Conservation (phyloP, 148 eudicot genomes). For the Camellia sinensis region DNA sequence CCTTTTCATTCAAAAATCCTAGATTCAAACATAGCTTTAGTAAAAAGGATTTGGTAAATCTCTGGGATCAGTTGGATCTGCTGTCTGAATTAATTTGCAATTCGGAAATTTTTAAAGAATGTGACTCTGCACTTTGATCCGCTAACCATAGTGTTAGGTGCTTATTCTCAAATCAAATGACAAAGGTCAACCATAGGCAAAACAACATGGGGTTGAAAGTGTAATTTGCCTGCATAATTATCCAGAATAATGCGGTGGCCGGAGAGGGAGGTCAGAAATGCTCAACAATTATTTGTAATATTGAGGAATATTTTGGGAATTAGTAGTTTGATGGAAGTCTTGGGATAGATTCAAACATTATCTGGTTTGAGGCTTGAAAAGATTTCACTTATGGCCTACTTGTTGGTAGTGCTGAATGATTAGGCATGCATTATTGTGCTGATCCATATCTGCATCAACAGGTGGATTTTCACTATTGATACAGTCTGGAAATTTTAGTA, state of each 20-base stretch:
- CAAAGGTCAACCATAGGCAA: no score
- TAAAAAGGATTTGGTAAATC: neutral
- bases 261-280: neutral
- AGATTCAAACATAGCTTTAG: no score
- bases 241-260: neutral
- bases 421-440: neutral
- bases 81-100: neutral
- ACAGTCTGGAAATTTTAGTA: neutral
- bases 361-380: neutral
- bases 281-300: neutral
- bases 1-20: no score
- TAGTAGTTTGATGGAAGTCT: neutral
- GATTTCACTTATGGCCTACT: no score
- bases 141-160: no score
- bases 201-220: no score
- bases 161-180: no score
- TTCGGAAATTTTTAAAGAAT: no score
- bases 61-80: neutral
- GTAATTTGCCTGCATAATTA: neutral
- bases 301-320: neutral
- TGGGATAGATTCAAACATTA: neutral
- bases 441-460: neutral
- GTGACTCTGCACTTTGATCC: no score
- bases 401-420: constrained; percentile 4
- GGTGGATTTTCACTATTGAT: constrained; percentile 1